Conservation (phyloP, 2,329 filamentous ascomycete genomes). For the Bipolaris sorokiniana region DNA sequence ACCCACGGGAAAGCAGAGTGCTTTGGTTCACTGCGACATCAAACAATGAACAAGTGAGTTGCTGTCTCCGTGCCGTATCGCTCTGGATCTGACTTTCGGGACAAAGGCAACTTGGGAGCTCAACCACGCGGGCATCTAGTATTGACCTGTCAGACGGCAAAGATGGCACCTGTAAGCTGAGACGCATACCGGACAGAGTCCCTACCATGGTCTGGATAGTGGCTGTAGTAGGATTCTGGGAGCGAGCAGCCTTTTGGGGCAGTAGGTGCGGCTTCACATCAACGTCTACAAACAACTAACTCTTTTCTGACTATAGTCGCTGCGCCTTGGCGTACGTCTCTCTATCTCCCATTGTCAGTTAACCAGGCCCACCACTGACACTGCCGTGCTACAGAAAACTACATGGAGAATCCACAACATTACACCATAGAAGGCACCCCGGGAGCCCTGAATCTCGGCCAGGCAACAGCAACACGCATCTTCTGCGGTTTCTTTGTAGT, state of each 20-base stretch:
- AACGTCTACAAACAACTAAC: conserved; percentile 11
- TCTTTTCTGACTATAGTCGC: conserved; percentile 17
- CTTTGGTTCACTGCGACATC: neutral
- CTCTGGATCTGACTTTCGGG: no score
- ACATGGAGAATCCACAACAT: conserved; percentile 48
- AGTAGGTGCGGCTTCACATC: conserved; percentile 3
- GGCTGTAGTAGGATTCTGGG: conserved; percentile 34
- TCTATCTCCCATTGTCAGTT: neutral
- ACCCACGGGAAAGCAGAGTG: neutral
- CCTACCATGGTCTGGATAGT: conserved; percentile 36
- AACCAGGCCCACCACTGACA: conserved; percentile 5
- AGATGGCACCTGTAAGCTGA: conserved; percentile 13
- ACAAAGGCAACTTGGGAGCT: conserved; percentile 4
- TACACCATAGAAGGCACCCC: conserved; percentile 41
- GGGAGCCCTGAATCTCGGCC: conserved; percentile 42
- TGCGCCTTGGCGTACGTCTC: conserved; percentile 42
- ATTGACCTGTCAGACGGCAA: neutral
- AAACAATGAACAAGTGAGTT: conserved; percentile 9
- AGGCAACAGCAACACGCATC: conserved; percentile 57
- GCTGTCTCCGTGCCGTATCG: neutral
- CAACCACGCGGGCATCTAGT: conserved; percentile 13
- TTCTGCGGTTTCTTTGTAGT: conserved; percentile 64
- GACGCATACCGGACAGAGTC: conserved; percentile 31
- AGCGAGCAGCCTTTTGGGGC: conserved; percentile 40
- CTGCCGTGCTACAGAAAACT: conserved; percentile 47